These are phyloP conservation scores for Cryptosporidium xiaoi DNA, from an alignment of 169 alveolate genomes.

Conservation along the genomic window DNA sequence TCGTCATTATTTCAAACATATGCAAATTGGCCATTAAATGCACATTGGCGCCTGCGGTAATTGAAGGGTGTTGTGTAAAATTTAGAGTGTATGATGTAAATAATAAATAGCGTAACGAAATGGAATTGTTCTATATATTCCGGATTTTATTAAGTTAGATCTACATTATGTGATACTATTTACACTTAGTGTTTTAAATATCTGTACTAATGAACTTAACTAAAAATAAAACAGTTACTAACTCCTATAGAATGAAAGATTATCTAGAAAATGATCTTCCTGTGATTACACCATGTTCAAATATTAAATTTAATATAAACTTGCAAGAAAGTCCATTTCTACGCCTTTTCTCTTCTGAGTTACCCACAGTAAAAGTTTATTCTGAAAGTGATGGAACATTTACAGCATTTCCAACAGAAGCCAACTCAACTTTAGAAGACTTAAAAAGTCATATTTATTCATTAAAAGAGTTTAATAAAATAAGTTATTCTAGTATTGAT, in stretches of 20 bases:
- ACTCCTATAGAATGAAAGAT: background rate
- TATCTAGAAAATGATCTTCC: conserved; percentile 34
- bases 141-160: too few species aligned
- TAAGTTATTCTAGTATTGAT: conserved; percentile 2
- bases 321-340: background rate
- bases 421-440: background rate
- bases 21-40: conserved; percentile 45
- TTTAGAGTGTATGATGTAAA: background rate
- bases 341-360: background rate
- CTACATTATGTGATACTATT: too few species aligned
- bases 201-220: too few species aligned
- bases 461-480: conserved; percentile 19
- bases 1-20: background rate
- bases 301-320: background rate
- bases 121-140: too few species aligned
- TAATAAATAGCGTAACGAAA: too few species aligned
- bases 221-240: background rate
- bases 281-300: conserved; percentile 37
- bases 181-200: too few species aligned
- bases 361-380: conserved; percentile 39
- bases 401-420: background rate
- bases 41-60: conserved; percentile 66
- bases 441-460: conserved; percentile 5
- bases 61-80: conserved; percentile 20
- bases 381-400: conserved; percentile 49